Evolutionary conservation across 108 stramenopile species (phyloP), one percentile per base, ranked within the genome.

Genomic region (Mediolabrus comicus): DNA sequence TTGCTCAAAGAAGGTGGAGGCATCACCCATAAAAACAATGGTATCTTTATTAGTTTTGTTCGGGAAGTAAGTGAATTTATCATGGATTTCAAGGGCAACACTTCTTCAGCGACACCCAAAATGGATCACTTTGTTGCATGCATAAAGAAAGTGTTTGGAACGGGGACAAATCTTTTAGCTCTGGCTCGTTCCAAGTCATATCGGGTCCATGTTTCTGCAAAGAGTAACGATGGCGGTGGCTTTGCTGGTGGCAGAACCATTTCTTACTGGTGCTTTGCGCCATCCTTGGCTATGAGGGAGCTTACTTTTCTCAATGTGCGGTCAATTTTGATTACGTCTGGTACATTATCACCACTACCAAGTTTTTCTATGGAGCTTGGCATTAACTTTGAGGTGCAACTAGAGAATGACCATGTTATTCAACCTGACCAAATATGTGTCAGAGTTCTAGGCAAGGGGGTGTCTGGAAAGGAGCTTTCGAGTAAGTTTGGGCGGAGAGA

Each of bases 201-300:
- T 75, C 86, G 93, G 36, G 83, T 93, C 26, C 89, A 91, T 74
- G 62, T 89, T 13, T 74, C 77, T 14, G 75, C 74, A 38, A 59
- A 76, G 12, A 65, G 33, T 19, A 74, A 41, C 10, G 79, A 67
- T 12, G 81, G 81, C 2, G 79, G 80, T 28, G 85, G 83, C 30
- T 75, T 74, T 46, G 51, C 70, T 6, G 84, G 83, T 12, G 87
- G 91, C 24, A 66, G 92, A 53, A 93, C 87, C 19, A 71, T 99
- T 13, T 86, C 87, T 27, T 99, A 93, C 69, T 99, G 98, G 98
- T 99, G 98, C 78, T 98, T 99, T 75, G 92, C 96, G 17, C 96
- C 99, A 0, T 87, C 94, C 5, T 78, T 98, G 10, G 98, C 98
- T 2, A 90, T 99, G 90, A 69, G 90, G 58, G 96, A 98, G 64